These are phyloP conservation scores for Acacia crassicarpa DNA, from an alignment of 306 rosid species.

Conservation along the genomic window DNA sequence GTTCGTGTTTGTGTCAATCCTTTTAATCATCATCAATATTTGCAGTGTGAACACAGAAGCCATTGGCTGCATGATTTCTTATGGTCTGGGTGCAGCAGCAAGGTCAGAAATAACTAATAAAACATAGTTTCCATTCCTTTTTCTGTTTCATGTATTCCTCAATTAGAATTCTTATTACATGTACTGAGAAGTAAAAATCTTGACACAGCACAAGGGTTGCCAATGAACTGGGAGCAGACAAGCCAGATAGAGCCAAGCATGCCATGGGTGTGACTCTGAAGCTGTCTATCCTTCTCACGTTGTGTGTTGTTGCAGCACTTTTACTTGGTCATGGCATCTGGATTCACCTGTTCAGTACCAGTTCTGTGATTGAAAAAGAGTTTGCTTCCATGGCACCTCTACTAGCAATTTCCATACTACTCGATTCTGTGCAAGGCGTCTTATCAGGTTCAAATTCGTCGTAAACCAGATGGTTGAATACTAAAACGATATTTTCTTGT, in stretches of 20 bases:
- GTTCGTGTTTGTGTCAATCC: not conserved
- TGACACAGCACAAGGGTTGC: constrained; percentile 83
- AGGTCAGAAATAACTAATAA: constrained; percentile 47
- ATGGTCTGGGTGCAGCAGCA: constrained; percentile 85
- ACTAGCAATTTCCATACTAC: constrained; percentile 59
- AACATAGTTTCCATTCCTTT: not conserved
- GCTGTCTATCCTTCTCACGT: constrained; percentile 66
- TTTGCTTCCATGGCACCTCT: constrained; percentile 82
- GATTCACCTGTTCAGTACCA: constrained; percentile 61
- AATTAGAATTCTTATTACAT: not conserved
- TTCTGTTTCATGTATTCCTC: not conserved
- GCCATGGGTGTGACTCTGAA: constrained; percentile 74
- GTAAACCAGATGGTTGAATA: not conserved
- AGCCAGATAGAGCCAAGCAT: constrained; percentile 53
- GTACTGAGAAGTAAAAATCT: not conserved
- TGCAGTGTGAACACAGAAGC: constrained; percentile 70
- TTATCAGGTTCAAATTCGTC: constrained; percentile 63
- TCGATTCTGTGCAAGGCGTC: constrained; percentile 76
- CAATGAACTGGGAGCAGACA: constrained; percentile 81
- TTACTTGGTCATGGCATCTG: constrained; percentile 58
- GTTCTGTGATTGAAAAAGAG: constrained; percentile 38
- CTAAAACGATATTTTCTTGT: not conserved
- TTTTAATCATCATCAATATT: not conserved
- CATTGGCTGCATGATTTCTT: constrained; percentile 64
- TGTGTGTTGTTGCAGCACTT: constrained; percentile 48